Evolutionary conservation across 768 basidiomycete species (phyloP).

Genomic region (Symmetrospora coprosmae): DNA sequence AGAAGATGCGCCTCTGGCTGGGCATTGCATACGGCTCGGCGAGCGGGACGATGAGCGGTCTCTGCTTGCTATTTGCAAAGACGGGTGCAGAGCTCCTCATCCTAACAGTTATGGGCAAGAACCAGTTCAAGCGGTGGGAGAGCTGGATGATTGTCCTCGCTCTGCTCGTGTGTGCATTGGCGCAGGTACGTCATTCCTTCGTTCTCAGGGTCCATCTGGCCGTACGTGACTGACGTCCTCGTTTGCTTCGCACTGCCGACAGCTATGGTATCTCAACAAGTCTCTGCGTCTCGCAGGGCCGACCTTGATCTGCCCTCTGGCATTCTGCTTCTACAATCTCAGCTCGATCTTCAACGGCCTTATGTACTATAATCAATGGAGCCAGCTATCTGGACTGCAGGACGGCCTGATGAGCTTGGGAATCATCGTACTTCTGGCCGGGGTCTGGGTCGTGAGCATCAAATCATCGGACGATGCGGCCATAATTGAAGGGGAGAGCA

Average conservation of each 20-base stretch:
- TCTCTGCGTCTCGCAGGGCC: constrained; percentile 62
- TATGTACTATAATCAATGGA: constrained; percentile 74
- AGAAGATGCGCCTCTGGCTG: constrained; percentile 49
- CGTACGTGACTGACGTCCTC: too few relatives aligned
- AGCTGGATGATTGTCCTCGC: constrained; percentile 62
- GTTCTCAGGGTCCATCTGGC: too few relatives aligned
- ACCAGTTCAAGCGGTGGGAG: constrained; percentile 46
- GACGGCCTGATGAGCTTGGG: constrained; percentile 63
- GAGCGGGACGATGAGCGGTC: constrained; percentile 75
- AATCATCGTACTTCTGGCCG: constrained; percentile 60
- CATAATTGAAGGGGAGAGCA: neutral
- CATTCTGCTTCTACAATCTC: constrained; percentile 89
- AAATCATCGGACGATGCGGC: constrained; percentile 40
- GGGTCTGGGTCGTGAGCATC: constrained; percentile 80
- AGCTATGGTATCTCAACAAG: constrained; percentile 39
- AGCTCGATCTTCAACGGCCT: constrained; percentile 81
- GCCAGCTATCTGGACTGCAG: constrained; percentile 53
- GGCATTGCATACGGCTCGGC: constrained; percentile 75
- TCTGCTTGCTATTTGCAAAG: constrained; percentile 87
- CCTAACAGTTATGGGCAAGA: constrained; percentile 56
- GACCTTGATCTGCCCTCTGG: constrained; percentile 40
- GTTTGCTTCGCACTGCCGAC: too few relatives aligned
- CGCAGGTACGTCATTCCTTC: constrained; percentile 51
- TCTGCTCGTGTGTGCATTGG: constrained; percentile 56
- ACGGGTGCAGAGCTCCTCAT: constrained; percentile 78